Evolutionary conservation across 202 grass and related monocot genomes (phyloP).

Genomic region (Panicum hallii): DNA sequence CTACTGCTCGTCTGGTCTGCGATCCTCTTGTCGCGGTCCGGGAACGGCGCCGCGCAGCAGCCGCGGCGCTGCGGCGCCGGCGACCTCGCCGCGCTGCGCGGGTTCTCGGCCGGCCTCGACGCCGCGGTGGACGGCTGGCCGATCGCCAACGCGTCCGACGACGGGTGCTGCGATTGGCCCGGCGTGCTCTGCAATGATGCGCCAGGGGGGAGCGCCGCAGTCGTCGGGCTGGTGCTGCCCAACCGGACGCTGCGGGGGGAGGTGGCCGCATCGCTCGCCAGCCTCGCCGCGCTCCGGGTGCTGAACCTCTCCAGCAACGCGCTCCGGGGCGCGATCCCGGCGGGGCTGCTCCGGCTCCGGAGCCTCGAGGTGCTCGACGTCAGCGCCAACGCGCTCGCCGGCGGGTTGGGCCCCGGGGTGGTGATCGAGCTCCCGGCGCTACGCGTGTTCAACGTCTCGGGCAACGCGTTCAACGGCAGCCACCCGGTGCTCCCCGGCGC

Average conservation of each 20-base stretch:
- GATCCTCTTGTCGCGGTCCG: conserved; percentile 15
- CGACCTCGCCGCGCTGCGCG: conserved; percentile 62
- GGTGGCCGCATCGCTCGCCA: conserved; percentile 58
- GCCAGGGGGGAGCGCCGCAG: neutral
- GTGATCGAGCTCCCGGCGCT: conserved; percentile 38
- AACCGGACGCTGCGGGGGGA: conserved; percentile 65
- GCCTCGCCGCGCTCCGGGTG: conserved; percentile 54
- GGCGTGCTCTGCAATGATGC: conserved; percentile 58
- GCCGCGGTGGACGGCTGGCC: conserved; percentile 56
- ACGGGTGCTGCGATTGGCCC: conserved; percentile 71
- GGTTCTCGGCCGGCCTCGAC: conserved; percentile 58
- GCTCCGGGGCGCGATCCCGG: conserved; percentile 57
- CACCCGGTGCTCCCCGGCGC: conserved; percentile 55
- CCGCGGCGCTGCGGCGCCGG: conserved; percentile 34
- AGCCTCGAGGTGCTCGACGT: conserved; percentile 66
- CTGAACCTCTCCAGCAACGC: conserved; percentile 74
- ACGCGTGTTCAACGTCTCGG: conserved; percentile 74
- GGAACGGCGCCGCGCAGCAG: conserved; percentile 22
- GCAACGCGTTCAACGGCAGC: conserved; percentile 64
- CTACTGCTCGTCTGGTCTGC: neutral
- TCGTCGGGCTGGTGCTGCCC: conserved; percentile 61
- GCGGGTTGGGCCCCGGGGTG: neutral
- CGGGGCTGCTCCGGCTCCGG: conserved; percentile 46
- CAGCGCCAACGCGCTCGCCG: conserved; percentile 61
- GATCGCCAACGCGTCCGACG: conserved; percentile 21